phyloP scores from a whole-genome alignment of 2,329 filamentous ascomycete species.

The Rhynchosporium agropyri region DNA sequence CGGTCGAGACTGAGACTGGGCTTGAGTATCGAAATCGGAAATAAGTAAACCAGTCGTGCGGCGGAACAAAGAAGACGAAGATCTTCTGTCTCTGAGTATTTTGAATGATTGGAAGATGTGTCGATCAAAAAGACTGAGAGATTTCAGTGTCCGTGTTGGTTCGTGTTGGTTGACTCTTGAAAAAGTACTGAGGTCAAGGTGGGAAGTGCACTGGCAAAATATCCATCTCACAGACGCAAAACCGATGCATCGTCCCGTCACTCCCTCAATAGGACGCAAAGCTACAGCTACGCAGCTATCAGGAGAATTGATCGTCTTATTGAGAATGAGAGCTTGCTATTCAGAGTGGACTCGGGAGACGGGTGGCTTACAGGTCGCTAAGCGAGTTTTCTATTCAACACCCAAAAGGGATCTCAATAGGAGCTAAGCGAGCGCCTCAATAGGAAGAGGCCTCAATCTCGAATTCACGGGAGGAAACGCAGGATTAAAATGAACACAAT shows the following conservation, averaged over 20 bases:
- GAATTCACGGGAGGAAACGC: neutral
- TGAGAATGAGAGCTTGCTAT: slow-evolving; percentile 18
- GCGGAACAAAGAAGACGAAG: neutral
- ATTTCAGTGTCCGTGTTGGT: neutral
- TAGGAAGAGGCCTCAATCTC: slow-evolving; percentile 1
- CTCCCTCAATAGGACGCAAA: slow-evolving; percentile 10
- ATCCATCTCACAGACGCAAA: slow-evolving; percentile 11
- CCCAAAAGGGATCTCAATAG: slow-evolving; percentile 28
- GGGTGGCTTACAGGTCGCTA: slow-evolving; percentile 18
- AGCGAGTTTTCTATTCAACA: slow-evolving; percentile 28
- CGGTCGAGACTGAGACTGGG: slow-evolving; percentile 8
- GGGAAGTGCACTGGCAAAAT: slow-evolving; percentile 1
- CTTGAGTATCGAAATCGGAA: neutral
- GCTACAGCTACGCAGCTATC: neutral
- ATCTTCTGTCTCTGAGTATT: slow-evolving; percentile 4
- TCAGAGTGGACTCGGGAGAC: slow-evolving; percentile 16
- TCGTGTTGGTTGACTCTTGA: neutral
- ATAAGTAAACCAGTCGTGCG: neutral
- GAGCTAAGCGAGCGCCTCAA: slow-evolving; percentile 18
- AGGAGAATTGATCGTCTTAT: slow-evolving; percentile 7
- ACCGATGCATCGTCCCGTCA: neutral
- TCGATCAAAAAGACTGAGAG: neutral
- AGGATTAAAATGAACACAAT: neutral
- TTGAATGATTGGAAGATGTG: neutral
- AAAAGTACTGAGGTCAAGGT: slow-evolving; percentile 1